Evolutionary conservation across 2,329 filamentous ascomycete genomes (phyloP).

Genomic region (Setomelanomma holmii): DNA sequence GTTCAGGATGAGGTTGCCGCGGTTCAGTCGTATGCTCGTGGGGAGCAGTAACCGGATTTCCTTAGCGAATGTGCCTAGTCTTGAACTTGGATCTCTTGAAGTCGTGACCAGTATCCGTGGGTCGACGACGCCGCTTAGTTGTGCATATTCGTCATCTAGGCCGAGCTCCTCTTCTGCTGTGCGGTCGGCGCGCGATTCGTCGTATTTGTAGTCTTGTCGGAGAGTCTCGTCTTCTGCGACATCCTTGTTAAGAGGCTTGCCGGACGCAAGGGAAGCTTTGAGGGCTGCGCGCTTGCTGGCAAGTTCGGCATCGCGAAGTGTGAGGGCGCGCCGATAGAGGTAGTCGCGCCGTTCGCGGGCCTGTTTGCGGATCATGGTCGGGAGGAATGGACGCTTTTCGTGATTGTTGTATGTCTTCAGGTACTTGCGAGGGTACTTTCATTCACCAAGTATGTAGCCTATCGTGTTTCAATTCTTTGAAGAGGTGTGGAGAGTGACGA

Average conservation of each 20-base stretch:
- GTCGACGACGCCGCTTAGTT: slow-evolving; percentile 89
- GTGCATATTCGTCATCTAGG: slow-evolving; percentile 87
- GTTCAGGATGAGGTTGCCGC: slow-evolving; percentile 86
- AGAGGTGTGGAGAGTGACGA: too few species aligned
- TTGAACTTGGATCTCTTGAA: slow-evolving; percentile 82
- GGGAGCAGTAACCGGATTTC: slow-evolving; percentile 85
- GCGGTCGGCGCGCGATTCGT: slow-evolving; percentile 78
- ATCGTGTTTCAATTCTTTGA: too few species aligned
- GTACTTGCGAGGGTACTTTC: not conserved
- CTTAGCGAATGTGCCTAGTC: slow-evolving; percentile 89
- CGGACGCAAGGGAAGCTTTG: slow-evolving; percentile 83
- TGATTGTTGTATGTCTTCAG: not conserved
- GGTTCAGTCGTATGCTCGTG: slow-evolving; percentile 85
- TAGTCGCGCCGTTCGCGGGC: slow-evolving; percentile 83
- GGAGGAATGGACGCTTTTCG: not conserved
- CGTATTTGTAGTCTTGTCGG: slow-evolving; percentile 89
- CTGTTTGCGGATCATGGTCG: slow-evolving; percentile 57
- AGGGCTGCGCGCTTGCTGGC: slow-evolving; percentile 89
- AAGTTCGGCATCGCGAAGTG: slow-evolving; percentile 81
- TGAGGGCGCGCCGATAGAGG: slow-evolving; percentile 79
- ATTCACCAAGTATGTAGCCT: too few species aligned
- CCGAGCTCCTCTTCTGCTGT: slow-evolving; percentile 73
- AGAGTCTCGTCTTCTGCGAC: slow-evolving; percentile 87
- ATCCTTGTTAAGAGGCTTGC: slow-evolving; percentile 80
- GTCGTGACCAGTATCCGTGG: slow-evolving; percentile 90